Percentiles rank a stretch among this genome's conserved stretches.
Evolutionary conservation across 805 yeast genomes (phyloP).

Genomic region (Ascoidea rubescens): DNA sequence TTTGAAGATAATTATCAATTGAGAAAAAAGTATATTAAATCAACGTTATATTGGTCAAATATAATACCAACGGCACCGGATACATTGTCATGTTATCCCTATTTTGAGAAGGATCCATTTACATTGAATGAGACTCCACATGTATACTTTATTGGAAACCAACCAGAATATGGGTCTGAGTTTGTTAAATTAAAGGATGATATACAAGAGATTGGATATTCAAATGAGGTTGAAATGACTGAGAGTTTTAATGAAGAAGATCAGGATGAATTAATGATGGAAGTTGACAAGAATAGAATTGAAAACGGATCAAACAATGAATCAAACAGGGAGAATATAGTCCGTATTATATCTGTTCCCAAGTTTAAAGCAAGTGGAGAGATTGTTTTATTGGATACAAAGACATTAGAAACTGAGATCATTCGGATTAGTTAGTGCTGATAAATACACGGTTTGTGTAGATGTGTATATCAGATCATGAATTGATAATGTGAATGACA

Average conservation of each 20-base stretch:
- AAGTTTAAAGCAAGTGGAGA: conserved; percentile 52
- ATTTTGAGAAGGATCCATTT: conserved; percentile 65
- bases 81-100: conserved; percentile 85
- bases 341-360: conserved; percentile 57
- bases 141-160: conserved; percentile 79
- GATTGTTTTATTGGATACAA: conserved; percentile 45
- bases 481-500: too few species aligned
- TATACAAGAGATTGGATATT: conserved; percentile 12
- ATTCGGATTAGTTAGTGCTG: too few species aligned
- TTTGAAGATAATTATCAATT: conserved; percentile 15
- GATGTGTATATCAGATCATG: too few species aligned
- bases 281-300: neutral
- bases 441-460: too few species aligned
- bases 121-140: conserved; percentile 70
- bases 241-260: neutral
- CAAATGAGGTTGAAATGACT: conserved; percentile 11
- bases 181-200: conserved; percentile 22
- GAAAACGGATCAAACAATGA: neutral
- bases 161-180: conserved; percentile 41
- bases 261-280: neutral
- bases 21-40: conserved; percentile 44
- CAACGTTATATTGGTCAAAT: conserved; percentile 72
- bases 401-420: conserved; percentile 36
- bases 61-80: conserved; percentile 93
- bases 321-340: conserved; percentile 11